These are phyloP conservation scores for Takashimella koratensis DNA, from an alignment of 1,284 basidiomycete species.

Conservation along the genomic window DNA sequence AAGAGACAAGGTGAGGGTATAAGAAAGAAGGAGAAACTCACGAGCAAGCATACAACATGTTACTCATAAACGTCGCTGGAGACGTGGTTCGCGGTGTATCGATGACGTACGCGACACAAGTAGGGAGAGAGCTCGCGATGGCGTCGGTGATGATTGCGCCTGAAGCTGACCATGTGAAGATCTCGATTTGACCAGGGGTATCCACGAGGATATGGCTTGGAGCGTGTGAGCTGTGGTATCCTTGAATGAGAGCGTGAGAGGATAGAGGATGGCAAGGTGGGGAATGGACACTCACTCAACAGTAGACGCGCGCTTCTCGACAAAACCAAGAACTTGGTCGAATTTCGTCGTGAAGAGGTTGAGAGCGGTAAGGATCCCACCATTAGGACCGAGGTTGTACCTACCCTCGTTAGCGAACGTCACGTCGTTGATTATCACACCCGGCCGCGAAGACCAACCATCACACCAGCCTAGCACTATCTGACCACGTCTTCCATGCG, in stretches of 20 bases:
- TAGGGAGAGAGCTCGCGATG: constrained; percentile 87
- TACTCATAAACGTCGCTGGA: constrained; percentile 99
- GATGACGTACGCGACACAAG: constrained; percentile 94
- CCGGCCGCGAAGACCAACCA: no score
- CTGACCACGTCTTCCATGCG: no score
- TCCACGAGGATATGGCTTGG: constrained; percentile 86
- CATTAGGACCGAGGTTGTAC: constrained; percentile 97
- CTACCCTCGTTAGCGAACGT: no score
- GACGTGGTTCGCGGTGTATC: constrained; percentile 93
- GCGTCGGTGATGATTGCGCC: constrained; percentile 98
- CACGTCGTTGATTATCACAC: not conserved
- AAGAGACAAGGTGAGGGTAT: not conserved
- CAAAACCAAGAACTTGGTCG: constrained; percentile 88
- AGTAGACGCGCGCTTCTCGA: constrained; percentile 82
- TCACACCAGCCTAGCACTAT: no score
- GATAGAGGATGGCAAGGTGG: not conserved
- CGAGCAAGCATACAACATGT: constrained; percentile 99
- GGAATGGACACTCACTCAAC: constrained; percentile 66
- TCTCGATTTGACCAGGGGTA: constrained; percentile 99
- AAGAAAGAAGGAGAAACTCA: constrained; percentile 44
- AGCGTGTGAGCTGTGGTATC: not conserved
- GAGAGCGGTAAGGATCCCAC: constrained; percentile 92
- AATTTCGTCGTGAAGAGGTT: constrained; percentile 99
- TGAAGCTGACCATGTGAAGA: constrained; percentile 99
- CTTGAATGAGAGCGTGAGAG: not conserved